Percentiles rank a stretch among this genome's conserved stretches.
Conservation (phyloP, 768 basidiomycete genomes). For the Tylopilus sp. region DNA sequence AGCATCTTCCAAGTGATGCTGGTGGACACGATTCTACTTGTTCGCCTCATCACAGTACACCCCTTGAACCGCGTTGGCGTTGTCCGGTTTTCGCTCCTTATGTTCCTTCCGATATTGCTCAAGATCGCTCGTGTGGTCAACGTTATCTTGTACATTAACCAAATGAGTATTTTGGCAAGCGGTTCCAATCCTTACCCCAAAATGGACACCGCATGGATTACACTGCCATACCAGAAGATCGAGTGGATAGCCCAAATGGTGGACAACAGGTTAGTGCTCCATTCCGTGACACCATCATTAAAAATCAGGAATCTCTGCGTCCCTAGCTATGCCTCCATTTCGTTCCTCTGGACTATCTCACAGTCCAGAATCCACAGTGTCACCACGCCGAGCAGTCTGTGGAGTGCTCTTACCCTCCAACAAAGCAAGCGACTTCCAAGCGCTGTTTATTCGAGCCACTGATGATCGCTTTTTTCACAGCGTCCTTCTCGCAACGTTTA, state of each 20-base stretch:
- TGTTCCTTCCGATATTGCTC: conserved; percentile 17
- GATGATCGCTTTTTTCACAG: background rate
- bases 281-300: background rate
- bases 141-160: conserved; percentile 12
- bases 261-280: conserved; percentile 21
- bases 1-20: too few relatives aligned
- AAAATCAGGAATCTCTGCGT: background rate
- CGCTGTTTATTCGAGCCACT: background rate
- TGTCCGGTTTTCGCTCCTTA: conserved; percentile 12
- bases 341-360: conserved; percentile 22
- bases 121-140: conserved; percentile 21
- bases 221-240: conserved; percentile 27
- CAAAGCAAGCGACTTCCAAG: background rate
- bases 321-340: conserved; percentile 21
- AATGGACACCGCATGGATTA: conserved; percentile 6
- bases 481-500: conserved; percentile 11
- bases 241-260: conserved; percentile 28
- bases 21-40: too few relatives aligned
- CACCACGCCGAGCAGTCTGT: background rate
- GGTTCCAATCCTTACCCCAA: background rate
- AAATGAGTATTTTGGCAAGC: background rate
- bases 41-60: too few relatives aligned
- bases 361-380: background rate
- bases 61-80: conserved; percentile 4
- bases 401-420: background rate